These are phyloP conservation scores for Cladophialophora carrionii DNA, from an alignment of 2,329 filamentous ascomycete genomes.

Conservation along the genomic window DNA sequence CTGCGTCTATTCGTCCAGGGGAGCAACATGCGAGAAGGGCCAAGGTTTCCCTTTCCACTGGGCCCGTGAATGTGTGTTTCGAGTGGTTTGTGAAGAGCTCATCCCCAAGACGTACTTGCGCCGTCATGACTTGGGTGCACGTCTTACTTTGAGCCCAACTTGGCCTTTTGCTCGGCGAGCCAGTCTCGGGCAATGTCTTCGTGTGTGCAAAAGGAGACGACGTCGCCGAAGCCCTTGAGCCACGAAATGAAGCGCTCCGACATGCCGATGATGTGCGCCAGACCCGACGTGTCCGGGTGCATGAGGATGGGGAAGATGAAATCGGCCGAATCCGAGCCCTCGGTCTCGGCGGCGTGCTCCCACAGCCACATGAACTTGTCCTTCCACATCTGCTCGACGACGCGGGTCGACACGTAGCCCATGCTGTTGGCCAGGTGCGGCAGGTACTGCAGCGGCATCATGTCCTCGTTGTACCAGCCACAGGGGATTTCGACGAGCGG, in stretches of 20 bases:
- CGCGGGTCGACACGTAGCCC: slow-evolving; percentile 54
- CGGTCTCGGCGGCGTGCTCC: slow-evolving; percentile 39
- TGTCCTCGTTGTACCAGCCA: slow-evolving; percentile 59
- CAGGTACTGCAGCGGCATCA: slow-evolving; percentile 54
- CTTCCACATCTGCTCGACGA: slow-evolving; percentile 58
- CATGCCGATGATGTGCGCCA: slow-evolving; percentile 65
- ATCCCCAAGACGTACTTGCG: too few relatives aligned
- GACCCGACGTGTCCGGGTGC: slow-evolving; percentile 63
- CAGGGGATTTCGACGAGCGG: slow-evolving; percentile 54
- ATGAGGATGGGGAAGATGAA: slow-evolving; percentile 58
- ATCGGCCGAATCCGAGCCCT: slow-evolving; percentile 31
- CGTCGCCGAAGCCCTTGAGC: slow-evolving; percentile 52
- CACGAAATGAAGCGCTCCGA: slow-evolving; percentile 57
- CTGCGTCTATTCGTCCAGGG: too few relatives aligned
- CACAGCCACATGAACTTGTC: slow-evolving; percentile 53
- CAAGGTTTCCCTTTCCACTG: too few relatives aligned
- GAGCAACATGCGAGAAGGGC: too few relatives aligned
- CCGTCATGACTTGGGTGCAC: background rate
- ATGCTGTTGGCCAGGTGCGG: slow-evolving; percentile 52
- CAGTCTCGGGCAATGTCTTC: slow-evolving; percentile 50
- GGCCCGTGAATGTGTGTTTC: too few relatives aligned
- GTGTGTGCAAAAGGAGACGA: slow-evolving; percentile 54
- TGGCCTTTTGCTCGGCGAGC: slow-evolving; percentile 34
- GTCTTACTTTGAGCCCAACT: background rate
- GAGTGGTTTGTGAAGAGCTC: too few relatives aligned